Evolutionary conservation across 345 rosid genomes (phyloP), one percentile per base, ranked within the genome.

Genomic region (Cochlearia excelsa): DNA sequence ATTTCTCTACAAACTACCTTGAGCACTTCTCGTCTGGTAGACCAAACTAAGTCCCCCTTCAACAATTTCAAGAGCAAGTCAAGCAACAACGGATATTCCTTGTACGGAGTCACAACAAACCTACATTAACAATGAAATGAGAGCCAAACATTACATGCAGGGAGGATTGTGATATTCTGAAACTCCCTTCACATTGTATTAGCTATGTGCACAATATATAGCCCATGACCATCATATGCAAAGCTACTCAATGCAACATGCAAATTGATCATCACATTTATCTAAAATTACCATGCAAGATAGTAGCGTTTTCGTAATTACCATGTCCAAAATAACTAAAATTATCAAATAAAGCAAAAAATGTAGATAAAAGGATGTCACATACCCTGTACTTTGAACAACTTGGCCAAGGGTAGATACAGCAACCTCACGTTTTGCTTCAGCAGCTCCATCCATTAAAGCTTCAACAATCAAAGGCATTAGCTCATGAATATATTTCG

Each of bases 401-500:
- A 93, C 97, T 74, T 89, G 97, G 52, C 99, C 99, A 76, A 93
- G 91, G 49, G 99, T 93, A 76, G 94, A 73, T 67, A 93, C 97
- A 59, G 97, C 99, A 76, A 89, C 94, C 80, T 93, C 99, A 49
- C 99, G 95, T 74, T 87, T 93, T 60, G 89, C 52, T 46, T 78
- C 95, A 55, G 97, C 89, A 49, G 99, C 97, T 63, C 97, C 99
- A 85, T 93, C 99, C 91, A 80, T 73, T 49, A 93, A 67, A 73
- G 96, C 99, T 9, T 93, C 99, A 72, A 93, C 97, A 74, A 93
- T 87, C 67, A 89, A 70, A 45, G 99, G 99, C 99, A 93, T 93
- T 62, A 93, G 88, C 73, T 87, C 97, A 3, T 90, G 75, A 51
- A 93, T 82, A 65, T 93, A 93, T 74, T 75, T 84, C 61, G 95